Conservation (phyloP, 495 filamentous ascomycete genomes). For the Podospora conica region DNA sequence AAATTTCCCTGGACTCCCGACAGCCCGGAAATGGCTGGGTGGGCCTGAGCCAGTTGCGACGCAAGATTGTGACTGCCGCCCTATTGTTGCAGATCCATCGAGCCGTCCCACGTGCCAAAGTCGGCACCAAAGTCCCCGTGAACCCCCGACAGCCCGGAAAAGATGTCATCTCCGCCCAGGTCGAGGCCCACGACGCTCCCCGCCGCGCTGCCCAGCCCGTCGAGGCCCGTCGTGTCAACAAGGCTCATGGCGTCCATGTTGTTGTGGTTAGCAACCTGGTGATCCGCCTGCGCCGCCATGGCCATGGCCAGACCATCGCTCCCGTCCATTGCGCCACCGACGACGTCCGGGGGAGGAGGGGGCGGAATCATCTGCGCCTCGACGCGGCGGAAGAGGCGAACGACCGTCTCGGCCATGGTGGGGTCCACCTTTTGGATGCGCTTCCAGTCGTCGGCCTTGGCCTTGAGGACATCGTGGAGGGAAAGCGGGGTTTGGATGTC, state of each 20-base stretch:
- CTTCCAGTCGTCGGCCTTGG: slow-evolving; percentile 56
- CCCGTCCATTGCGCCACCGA: slow-evolving; percentile 21
- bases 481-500: background rate
- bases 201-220: slow-evolving; percentile 13
- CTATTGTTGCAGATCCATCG: background rate
- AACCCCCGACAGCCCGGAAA: slow-evolving; percentile 21
- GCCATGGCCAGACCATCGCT: slow-evolving; percentile 27
- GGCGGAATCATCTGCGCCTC: slow-evolving; percentile 49
- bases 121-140: slow-evolving; percentile 19
- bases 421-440: slow-evolving; percentile 56
- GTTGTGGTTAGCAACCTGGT: background rate
- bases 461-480: slow-evolving; percentile 64
- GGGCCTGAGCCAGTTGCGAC: too few relatives aligned
- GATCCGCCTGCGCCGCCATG: slow-evolving; percentile 21
- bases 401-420: slow-evolving; percentile 59
- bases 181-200: slow-evolving; percentile 26
- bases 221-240: slow-evolving; percentile 25
- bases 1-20: background rate
- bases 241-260: slow-evolving; percentile 28
- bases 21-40: too few relatives aligned
- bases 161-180: slow-evolving; percentile 34
- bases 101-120: slow-evolving; percentile 19
- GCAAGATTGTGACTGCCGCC: too few relatives aligned
- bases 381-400: slow-evolving; percentile 69
- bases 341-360: slow-evolving; percentile 18